These are phyloP conservation scores for Colletotrichum sp. DNA, from an alignment of 2,329 filamentous ascomycete genomes.

Conservation along the genomic window DNA sequence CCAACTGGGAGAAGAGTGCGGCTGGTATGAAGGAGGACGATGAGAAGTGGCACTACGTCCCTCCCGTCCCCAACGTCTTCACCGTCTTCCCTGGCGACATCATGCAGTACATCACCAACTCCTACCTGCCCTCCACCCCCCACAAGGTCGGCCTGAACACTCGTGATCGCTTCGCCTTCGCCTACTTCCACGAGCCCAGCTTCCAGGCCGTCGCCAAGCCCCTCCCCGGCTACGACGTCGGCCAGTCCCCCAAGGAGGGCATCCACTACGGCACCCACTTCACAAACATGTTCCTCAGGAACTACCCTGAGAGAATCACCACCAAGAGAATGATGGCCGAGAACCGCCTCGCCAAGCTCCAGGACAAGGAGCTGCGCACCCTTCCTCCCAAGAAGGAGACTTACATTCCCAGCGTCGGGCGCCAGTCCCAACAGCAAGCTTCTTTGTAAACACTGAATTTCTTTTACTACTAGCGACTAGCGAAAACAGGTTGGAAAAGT, in stretches of 20 bases:
- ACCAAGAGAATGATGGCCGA: constrained; percentile 41
- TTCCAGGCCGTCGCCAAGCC: constrained; percentile 50
- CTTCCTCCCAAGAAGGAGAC: background rate
- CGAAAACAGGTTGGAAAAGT: background rate
- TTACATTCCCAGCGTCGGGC: background rate
- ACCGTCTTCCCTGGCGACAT: constrained; percentile 59
- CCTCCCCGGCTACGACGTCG: constrained; percentile 40
- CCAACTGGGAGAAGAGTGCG: constrained; percentile 50
- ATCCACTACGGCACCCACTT: constrained; percentile 59
- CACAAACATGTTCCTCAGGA: constrained; percentile 56
- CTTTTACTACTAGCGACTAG: background rate
- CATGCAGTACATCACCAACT: constrained; percentile 56
- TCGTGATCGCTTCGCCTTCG: constrained; percentile 51
- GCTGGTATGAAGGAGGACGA: constrained; percentile 50
- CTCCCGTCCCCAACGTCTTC: constrained; percentile 46
- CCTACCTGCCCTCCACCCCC: constrained; percentile 49
- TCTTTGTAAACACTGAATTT: background rate
- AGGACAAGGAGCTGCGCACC: constrained; percentile 29
- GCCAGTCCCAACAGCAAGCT: background rate
- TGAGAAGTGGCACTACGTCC: constrained; percentile 52
- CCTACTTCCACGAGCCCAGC: constrained; percentile 57
- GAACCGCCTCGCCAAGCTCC: constrained; percentile 31
- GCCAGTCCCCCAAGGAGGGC: constrained; percentile 36
- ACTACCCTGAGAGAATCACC: constrained; percentile 52
- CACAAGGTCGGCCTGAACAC: constrained; percentile 58